Base-by-base conservation (phyloP, 306 rosid species). In the Rosa lucieae region DNA sequence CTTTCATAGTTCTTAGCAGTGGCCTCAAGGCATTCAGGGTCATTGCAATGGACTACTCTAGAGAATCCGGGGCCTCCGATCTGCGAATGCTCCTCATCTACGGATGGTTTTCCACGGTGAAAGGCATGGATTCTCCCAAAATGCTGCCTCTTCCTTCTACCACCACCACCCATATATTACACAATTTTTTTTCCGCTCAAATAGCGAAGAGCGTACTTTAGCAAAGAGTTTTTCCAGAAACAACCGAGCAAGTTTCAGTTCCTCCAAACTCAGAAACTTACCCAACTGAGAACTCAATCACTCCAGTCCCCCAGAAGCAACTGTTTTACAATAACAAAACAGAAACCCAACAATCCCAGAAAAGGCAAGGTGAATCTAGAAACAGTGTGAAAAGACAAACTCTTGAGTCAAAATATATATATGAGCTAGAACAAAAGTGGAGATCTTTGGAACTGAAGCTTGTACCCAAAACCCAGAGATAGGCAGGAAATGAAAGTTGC, bases 21-120 rank as follows among this genome's bases (percentile, higher is more conserved):
- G 0, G 89, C 86, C 67, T 82, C 89, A n/a, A 63, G 82, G 73
- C 88, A 74, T 5, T 93, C 96, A 12, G 96, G 84, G 32, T 90
- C 93, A 32, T 93, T 93, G 83, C 94, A 90, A 73, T 89, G 85
- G 1, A 93, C 93, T 67, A 89, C 85, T 84, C 99, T 90, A 8
- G 99, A 93, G 79, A 93, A 96, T 1, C 99, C 99, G 46, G 98
- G 99, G 4, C 98, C 98, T 85, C 99, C 99, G 61, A 96, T 90
- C 48, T 86, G 85, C 7, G 94, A 90, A 42, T 93, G 99, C 5
- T 96, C 99, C 0, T 79, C 92, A 79, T 71, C 86, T 51, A 91
- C 70, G 2, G 98, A 93, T 23, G 96, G 79, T 77, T 74, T 95
- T 55, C 96, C 96, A 78, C 99, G 70, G 1, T 88, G 2, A 77